Evolutionary conservation across 2,329 filamentous ascomycete species (phyloP).

Genomic region (Cytospora piceae): DNA sequence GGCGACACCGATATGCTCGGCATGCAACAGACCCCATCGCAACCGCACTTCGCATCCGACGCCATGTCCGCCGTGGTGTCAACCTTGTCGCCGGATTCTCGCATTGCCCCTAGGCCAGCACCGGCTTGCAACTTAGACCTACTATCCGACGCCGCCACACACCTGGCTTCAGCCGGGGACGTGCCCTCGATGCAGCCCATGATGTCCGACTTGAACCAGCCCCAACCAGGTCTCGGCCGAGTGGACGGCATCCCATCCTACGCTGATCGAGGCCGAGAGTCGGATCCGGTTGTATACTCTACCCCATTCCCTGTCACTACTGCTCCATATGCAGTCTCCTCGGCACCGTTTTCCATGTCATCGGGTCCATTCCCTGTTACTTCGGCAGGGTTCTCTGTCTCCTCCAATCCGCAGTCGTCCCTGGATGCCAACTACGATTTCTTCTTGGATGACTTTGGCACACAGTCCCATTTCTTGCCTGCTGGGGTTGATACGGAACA

Average conservation of each 20-base stretch:
- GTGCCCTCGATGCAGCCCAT: slow-evolving; percentile 56
- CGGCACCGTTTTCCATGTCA: slow-evolving; percentile 35
- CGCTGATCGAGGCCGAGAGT: slow-evolving; percentile 51
- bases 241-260: slow-evolving; percentile 52
- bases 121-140: slow-evolving; percentile 61
- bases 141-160: slow-evolving; percentile 61
- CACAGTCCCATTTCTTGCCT: slow-evolving; percentile 59
- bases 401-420: slow-evolving; percentile 36
- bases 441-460: slow-evolving; percentile 61
- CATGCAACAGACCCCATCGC: slow-evolving; percentile 43
- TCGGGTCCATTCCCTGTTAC: slow-evolving; percentile 46
- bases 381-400: slow-evolving; percentile 37
- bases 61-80: slow-evolving; percentile 43
- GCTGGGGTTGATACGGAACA: slow-evolving; percentile 46
- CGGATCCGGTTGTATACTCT: slow-evolving; percentile 47
- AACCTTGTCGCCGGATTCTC: slow-evolving; percentile 51
- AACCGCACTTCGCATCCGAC: slow-evolving; percentile 47
- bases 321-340: slow-evolving; percentile 35
- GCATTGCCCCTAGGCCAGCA: slow-evolving; percentile 48
- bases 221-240: slow-evolving; percentile 46
- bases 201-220: slow-evolving; percentile 50
- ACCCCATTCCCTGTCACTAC: slow-evolving; percentile 46
- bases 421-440: slow-evolving; percentile 61
- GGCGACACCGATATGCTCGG: slow-evolving; percentile 51
- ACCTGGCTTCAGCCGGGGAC: slow-evolving; percentile 57